phyloP scores from a whole-genome alignment of 768 basidiomycete genomes.

The Aureoboletus auriporus region DNA sequence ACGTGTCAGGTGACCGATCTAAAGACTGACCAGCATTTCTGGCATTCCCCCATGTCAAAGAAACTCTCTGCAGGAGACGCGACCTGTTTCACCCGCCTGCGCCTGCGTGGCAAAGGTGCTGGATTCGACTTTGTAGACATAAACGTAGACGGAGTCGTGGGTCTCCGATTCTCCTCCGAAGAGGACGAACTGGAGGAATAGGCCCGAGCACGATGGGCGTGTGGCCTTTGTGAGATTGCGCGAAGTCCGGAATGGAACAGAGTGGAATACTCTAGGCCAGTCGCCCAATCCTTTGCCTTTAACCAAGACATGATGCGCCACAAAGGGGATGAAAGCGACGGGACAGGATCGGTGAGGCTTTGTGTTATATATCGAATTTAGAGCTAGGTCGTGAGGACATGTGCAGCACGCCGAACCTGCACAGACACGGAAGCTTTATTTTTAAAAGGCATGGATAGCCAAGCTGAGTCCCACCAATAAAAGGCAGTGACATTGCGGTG shows the following conservation, averaged over 20 bases:
- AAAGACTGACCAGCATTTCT: conserved; percentile 14
- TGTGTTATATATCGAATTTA: no score
- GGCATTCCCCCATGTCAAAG: conserved; percentile 1
- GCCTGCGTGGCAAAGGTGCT: not conserved
- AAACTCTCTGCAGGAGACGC: not conserved
- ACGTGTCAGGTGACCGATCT: not conserved
- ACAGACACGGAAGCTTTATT: not conserved
- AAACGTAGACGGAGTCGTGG: not conserved
- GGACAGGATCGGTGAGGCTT: no score
- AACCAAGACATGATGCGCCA: conserved; percentile 28
- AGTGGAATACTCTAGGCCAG: conserved; percentile 31
- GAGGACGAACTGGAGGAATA: conserved; percentile 8
- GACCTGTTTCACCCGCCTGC: no score
- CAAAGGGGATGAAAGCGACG: not conserved
- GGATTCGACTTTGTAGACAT: conserved; percentile 5
- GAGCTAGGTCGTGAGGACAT: conserved; percentile 3
- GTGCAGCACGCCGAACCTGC: not conserved
- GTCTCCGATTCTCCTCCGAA: not conserved
- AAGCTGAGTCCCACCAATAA: conserved; percentile 4
- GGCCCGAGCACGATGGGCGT: conserved; percentile 1
- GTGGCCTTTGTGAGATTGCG: conserved; percentile 22
- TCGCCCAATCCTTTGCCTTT: conserved; percentile 26
- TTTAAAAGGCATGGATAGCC: conserved; percentile 7
- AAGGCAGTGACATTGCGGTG: conserved; percentile 10
- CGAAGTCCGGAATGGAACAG: conserved; percentile 34